Base-by-base conservation (phyloP, 2,329 filamentous ascomycete genomes). In the Fusarium circinatum region DNA sequence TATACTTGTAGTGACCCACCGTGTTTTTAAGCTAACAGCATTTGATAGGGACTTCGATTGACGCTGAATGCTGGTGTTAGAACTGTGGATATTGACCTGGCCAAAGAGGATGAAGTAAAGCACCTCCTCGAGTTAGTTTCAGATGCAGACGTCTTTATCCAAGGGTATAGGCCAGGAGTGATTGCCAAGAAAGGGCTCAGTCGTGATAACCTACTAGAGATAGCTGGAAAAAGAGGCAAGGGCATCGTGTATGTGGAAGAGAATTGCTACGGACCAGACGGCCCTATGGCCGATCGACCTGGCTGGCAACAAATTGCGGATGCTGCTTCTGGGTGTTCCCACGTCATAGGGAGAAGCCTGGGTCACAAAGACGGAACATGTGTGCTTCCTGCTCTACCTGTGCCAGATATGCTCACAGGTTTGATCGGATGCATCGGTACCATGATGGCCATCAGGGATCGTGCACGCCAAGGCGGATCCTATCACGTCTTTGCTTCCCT, bases 1-100 rank as follows among this genome's bases (percentile, higher is more conserved):
- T 15, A 4, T 0, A 24, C 0, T 2, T 22, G 15, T 34, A 15
- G 6, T 34, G 8, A 3, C 10, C 12, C 8, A 24, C 5, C 22
- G 11, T 22, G 7, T 1, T 5, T 57, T 20, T 3, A 18, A 42
- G 13, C 39, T 57, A 11, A 56, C 3, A 18, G 6, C 10, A 10
- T 45, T 17, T 15, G 3, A 18, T 15, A 57, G 54, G 18, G n/a
- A 3, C 54, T 57, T 24, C 54, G 45, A 22, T 8, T 57, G 11
- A 44, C 39, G 30, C 36, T 54, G 11, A 54, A 54, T 24, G 36
- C 51, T 14, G 51, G 36, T 10, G 51, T 54, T 3, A 34, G 51
- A 22, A 54, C 36, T 17, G 34, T 54, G 8, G 51, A 54, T 26
- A 26, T 54, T 30, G 51, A 54, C 24, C 20, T 39, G 9, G 32